Evolutionary conservation across 2,329 filamentous ascomycete genomes (phyloP), one percentile per base, ranked within the genome.

Genomic region (Clonostachys sp.): DNA sequence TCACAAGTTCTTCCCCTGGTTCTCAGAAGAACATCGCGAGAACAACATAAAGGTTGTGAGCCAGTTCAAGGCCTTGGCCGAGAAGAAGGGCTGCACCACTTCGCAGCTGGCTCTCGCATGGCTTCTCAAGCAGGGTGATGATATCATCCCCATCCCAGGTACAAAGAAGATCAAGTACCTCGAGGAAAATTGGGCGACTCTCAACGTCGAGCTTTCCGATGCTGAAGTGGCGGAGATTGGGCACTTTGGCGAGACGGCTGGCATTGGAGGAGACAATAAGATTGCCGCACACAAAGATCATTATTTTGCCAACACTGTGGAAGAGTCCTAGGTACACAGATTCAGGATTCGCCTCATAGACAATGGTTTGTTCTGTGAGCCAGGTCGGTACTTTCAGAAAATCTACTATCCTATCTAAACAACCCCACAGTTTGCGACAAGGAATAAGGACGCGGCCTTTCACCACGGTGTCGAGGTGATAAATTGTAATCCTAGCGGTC

Each of bases 61-160:
- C 16, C 18, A 24, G 12, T 45, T 48, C 36, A 34, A 35, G 18
- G 3, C 20, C 13, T 13, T 48, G 12, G 47, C 47, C 14, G 43
- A 45, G n/a, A 45, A 64, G 51, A 83, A 84, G 62, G 42, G 42
- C 14, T 70, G 68, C 45, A 82, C 81, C 0, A 52, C 76, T 0
- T 69, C 68, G 3, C 75, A 87, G 57, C 57, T 87, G 30, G 74
- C 79, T 2, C 65, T 86, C 24, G 81, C 81, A 0, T 86, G 81
- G 81, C 53, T 85, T 48, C 55, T 83, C 53, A 72, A 71, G 5
- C 80, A 84, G 54, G 78, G 77, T 0, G 67, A 73, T 9, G 75
- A 83, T 53, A 68, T 84, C 46, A 73, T 80, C 53, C 80, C 82
- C 0, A 84, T 74, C 48, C 72, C 67, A 0, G 73, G 71, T 2